Evolutionary conservation across 2,329 filamentous ascomycete species (phyloP).

Genomic region (Diaporthe sp.): DNA sequence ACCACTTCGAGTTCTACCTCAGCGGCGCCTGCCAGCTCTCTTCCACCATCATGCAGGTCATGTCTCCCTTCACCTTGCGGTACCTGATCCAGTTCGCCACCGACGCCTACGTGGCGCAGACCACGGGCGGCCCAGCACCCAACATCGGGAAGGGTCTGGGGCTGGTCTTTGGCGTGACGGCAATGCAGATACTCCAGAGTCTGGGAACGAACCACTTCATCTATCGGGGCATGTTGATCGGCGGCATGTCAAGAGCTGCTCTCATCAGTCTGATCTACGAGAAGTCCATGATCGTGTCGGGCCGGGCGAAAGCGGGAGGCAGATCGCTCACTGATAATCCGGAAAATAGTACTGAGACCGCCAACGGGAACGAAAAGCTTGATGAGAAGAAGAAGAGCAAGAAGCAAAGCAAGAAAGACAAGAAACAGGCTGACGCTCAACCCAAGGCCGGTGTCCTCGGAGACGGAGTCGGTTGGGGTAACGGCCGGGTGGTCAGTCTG

Average conservation of each 20-base stretch:
- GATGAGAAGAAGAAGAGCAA: conserved; percentile 54
- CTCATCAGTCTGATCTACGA: conserved; percentile 91
- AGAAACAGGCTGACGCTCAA: conserved; percentile 46
- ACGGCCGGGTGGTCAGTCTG: conserved; percentile 90
- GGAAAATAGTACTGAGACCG: conserved; percentile 59
- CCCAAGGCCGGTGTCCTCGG: conserved; percentile 65
- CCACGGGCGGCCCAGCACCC: conserved; percentile 66
- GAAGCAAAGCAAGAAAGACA: conserved; percentile 46
- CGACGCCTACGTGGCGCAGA: conserved; percentile 78
- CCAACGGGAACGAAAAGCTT: conserved; percentile 53
- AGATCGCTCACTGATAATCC: conserved; percentile 42
- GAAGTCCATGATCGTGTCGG: conserved; percentile 91
- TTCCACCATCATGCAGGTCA: conserved; percentile 81
- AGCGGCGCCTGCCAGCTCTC: conserved; percentile 83
- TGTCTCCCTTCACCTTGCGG: conserved; percentile 86
- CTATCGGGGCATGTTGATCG: conserved; percentile 91
- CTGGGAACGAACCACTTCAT: conserved; percentile 90
- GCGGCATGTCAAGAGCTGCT: conserved; percentile 84
- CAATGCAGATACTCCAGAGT: conserved; percentile 88
- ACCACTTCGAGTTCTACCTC: conserved; percentile 85
- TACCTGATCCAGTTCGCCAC: conserved; percentile 89
- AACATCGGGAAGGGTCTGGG: conserved; percentile 82
- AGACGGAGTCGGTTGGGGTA: conserved; percentile 88
- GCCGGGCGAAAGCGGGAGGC: conserved; percentile 87
- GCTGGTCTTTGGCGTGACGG: conserved; percentile 84